These are phyloP conservation scores for Talaromyces wortmannii DNA, from an alignment of 495 filamentous ascomycete species.

Conservation along the genomic window DNA sequence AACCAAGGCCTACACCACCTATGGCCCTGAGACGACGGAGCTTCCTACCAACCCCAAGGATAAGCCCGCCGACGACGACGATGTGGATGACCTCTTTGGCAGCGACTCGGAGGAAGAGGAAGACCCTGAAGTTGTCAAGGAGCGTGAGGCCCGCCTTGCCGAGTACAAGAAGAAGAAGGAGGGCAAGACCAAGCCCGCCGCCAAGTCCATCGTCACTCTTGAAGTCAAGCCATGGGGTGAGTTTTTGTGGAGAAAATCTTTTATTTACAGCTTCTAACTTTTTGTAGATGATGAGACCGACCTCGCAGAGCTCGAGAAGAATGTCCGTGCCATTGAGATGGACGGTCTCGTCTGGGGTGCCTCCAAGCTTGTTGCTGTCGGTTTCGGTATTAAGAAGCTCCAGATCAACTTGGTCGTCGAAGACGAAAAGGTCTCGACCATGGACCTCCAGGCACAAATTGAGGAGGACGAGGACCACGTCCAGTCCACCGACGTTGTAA, in stretches of 20 bases:
- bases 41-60: conserved; percentile 78
- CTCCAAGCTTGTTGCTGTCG: conserved; percentile 80
- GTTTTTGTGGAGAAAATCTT: conserved; percentile 24
- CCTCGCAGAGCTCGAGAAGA: conserved; percentile 71
- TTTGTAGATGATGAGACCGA: conserved; percentile 82
- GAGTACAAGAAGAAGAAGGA: conserved; percentile 98
- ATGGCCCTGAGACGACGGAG: conserved; percentile 78
- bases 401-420: conserved; percentile 98
- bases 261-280: background rate
- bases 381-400: conserved; percentile 99
- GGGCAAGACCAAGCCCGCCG: conserved; percentile 77
- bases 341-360: conserved; percentile 96
- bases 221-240: conserved; percentile 99
- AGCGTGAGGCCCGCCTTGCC: conserved; percentile 81
- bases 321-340: conserved; percentile 80
- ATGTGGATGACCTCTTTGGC: conserved; percentile 85
- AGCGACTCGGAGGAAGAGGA: conserved; percentile 84
- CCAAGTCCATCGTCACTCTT: conserved; percentile 91
- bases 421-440: conserved; percentile 88
- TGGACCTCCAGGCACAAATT: conserved; percentile 83
- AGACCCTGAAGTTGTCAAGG: conserved; percentile 72
- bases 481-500: conserved; percentile 87
- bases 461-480: conserved; percentile 91
- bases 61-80: conserved; percentile 71
- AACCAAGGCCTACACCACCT: conserved; percentile 77